Conservation (phyloP, 768 basidiomycete species). For the Calocera cornea region DNA sequence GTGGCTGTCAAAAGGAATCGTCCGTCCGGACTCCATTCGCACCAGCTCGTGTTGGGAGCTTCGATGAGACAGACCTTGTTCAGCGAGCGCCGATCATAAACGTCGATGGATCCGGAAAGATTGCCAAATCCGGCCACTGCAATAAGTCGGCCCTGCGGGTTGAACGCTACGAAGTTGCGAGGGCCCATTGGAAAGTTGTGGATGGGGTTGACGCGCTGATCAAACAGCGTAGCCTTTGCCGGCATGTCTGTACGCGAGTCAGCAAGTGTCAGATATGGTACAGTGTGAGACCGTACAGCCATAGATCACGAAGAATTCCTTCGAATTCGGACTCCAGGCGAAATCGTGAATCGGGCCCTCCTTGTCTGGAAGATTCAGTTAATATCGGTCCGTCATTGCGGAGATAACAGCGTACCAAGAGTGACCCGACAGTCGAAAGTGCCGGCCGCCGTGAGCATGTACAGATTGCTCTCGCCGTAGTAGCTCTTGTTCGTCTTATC, state of each 20-base stretch:
- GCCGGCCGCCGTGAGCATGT: conserved; percentile 80
- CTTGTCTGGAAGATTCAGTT: conserved; percentile 47
- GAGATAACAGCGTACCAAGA: conserved; percentile 22
- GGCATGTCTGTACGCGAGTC: conserved; percentile 61
- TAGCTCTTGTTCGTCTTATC: conserved; percentile 96
- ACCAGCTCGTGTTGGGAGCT: conserved; percentile 85
- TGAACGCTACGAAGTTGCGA: conserved; percentile 87
- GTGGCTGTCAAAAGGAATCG: conserved; percentile 88
- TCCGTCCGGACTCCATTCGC: conserved; percentile 92
- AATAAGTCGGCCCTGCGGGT: conserved; percentile 79
- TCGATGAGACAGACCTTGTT: conserved; percentile 66
- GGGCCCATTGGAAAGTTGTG: conserved; percentile 86
- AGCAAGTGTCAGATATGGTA: conserved; percentile 1
- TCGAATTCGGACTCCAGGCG: conserved; percentile 87
- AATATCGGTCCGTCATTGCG: not conserved
- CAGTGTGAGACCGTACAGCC: conserved; percentile 54
- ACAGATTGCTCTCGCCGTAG: conserved; percentile 93
- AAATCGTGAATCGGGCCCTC: conserved; percentile 98
- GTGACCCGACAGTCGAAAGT: conserved; percentile 83
- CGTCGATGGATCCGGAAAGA: conserved; percentile 82
- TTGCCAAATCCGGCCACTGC: conserved; percentile 94
- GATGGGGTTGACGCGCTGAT: conserved; percentile 71
- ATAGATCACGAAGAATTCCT: conserved; percentile 93
- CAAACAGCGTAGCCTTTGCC: conserved; percentile 82
- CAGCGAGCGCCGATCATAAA: conserved; percentile 79